Evolutionary conservation across 2,329 filamentous ascomycete species (phyloP), one percentile per base, ranked within the genome.

Genomic region (Fusarium fujikuroi): DNA sequence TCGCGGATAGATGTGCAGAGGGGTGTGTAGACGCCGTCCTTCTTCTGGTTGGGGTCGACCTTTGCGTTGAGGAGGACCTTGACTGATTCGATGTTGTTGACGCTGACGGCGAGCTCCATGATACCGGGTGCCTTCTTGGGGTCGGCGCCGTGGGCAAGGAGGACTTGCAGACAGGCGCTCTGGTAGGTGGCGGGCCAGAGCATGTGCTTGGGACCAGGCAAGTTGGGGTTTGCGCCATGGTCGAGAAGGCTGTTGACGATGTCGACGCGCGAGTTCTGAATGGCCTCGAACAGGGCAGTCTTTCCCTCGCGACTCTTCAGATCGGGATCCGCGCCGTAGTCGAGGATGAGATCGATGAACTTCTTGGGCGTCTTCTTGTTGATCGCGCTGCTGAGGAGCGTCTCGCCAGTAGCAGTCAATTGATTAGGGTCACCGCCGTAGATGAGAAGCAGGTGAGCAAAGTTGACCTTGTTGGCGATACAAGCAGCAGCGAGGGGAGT

Each of bases 1-100:
- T 93, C 91, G 28, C 91, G 89, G 70, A 93, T 92, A 1, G 91
- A 86, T 0, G 90, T 89, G 81, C 91, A 92, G 0, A 93, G 83
- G 0, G 91, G 91, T 1, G 91, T 92, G 80, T 91, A 93, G 37
- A 89, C 87, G 14, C 90, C 89, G 70, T 92, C 91, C 78, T 91
- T 91, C 73, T 88, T 89, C 15, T 84, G 78, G 70, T 92, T 90
- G 46, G 89, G 88, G 52, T 88, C 86, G n/a, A 91, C 88, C 18
- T 88, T 88, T 3, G 87, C 86, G 32, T 88, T 84, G 54, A 91
- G 83, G 7, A 92, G 84, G 32, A 89, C 84, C 32, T 85, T 84
- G 18, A 92, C 86, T 0, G 88, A 87, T 67, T 92, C 90, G 60
- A 91, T 84, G 78, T 89, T 91, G 82, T 92, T 92, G 77, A 91